Evolutionary conservation across 2,329 filamentous ascomycete species (phyloP).

Genomic region (Apiospora hydei): DNA sequence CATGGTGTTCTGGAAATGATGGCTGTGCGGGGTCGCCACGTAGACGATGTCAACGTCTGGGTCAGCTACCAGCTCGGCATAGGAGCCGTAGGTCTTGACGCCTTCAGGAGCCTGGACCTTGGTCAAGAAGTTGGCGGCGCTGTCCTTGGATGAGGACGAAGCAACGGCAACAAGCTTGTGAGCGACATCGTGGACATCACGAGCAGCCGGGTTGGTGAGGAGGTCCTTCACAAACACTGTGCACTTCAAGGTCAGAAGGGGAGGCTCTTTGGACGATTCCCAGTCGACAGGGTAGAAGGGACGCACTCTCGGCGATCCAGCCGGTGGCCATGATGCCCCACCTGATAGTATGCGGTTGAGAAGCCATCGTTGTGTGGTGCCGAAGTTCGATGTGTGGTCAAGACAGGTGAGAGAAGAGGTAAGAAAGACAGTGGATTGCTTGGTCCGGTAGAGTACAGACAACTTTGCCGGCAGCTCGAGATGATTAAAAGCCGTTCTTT

Average conservation of each 20-base stretch:
- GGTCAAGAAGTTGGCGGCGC: conserved; percentile 76
- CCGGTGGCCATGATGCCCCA: conserved; percentile 70
- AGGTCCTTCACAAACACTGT: conserved; percentile 78
- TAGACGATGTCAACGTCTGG: conserved; percentile 85
- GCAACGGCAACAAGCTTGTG: conserved; percentile 83
- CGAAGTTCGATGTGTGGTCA: not conserved
- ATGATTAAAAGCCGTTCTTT: not conserved
- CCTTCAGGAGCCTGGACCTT: conserved; percentile 72
- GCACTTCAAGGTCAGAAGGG: not conserved
- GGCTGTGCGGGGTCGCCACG: conserved; percentile 88
- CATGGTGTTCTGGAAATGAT: conserved; percentile 91
- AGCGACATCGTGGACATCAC: conserved; percentile 74
- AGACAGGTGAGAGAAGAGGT: not conserved
- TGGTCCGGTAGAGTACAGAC: not conserved
- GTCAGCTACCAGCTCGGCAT: conserved; percentile 81
- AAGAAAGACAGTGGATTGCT: not conserved
- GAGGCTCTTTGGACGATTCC: conserved; percentile 24
- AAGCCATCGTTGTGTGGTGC: conserved; percentile 22
- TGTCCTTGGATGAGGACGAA: conserved; percentile 75
- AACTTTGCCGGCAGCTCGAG: not conserved
- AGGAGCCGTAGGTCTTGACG: conserved; percentile 79
- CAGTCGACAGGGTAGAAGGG: not conserved
- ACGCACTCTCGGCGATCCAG: conserved; percentile 63
- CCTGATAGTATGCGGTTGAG: conserved; percentile 43
- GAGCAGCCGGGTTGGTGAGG: conserved; percentile 73